Conservation (phyloP, 768 basidiomycete genomes). For the Lanmaoa pseudosensibilis region DNA sequence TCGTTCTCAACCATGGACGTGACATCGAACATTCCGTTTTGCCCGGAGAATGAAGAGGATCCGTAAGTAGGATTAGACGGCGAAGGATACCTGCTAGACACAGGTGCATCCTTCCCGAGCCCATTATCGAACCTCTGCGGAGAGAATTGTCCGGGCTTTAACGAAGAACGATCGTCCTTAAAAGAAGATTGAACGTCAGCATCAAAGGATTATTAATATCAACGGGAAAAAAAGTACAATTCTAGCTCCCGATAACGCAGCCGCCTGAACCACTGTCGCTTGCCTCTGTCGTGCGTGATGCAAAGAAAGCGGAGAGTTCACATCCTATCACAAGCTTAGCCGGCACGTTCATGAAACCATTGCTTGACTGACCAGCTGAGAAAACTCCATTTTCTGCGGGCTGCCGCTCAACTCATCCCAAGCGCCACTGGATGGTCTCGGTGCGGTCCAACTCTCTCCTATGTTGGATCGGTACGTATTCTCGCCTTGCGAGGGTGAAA, state of each 20-base stretch:
- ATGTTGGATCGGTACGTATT: conserved; percentile 46
- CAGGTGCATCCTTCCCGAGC: conserved; percentile 41
- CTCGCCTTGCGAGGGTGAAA: conserved; percentile 46
- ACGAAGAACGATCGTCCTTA: conserved; percentile 49
- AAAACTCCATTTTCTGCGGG: conserved; percentile 51
- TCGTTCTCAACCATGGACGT: conserved; percentile 51
- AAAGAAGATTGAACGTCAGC: conserved; percentile 17
- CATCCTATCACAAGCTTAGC: conserved; percentile 38
- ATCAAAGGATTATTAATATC: conserved; percentile 15
- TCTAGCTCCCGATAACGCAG: conserved; percentile 41
- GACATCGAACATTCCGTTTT: conserved; percentile 39
- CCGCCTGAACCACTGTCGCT: conserved; percentile 37
- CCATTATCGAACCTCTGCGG: conserved; percentile 54
- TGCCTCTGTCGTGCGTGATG: conserved; percentile 51
- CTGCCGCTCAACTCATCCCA: conserved; percentile 60
- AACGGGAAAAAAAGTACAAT: conserved; percentile 31
- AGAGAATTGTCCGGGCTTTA: conserved; percentile 51
- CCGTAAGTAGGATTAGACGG: conserved; percentile 43
- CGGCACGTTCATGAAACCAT: conserved; percentile 1
- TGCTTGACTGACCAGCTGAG: conserved; percentile 44
- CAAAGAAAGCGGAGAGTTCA: conserved; percentile 40
- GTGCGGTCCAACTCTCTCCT: conserved; percentile 51
- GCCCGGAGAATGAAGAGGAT: conserved; percentile 29
- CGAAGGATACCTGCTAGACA: conserved; percentile 46
- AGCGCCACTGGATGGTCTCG: conserved; percentile 51